Evolutionary conservation across 306 rosid species (phyloP).

Genomic region (Vicia villosa): DNA sequence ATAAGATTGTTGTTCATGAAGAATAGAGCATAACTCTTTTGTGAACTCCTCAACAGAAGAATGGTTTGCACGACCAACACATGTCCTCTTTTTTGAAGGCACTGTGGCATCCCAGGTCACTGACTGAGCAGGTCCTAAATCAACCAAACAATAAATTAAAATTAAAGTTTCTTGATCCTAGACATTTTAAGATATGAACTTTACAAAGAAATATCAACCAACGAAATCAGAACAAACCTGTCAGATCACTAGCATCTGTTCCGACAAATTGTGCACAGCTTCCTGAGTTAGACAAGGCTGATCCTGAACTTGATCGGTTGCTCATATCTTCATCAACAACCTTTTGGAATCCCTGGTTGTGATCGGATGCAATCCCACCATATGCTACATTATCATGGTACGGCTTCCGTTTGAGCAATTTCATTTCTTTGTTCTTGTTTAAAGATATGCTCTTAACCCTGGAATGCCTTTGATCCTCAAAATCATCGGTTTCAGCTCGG

Average conservation of each 20-base stretch:
- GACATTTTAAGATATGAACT: conserved; percentile 25
- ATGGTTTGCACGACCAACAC: conserved; percentile 77
- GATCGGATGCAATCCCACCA: conserved; percentile 54
- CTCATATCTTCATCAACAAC: conserved; percentile 76
- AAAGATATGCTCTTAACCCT: conserved; percentile 68
- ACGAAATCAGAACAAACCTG: conserved; percentile 63
- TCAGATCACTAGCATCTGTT: conserved; percentile 88
- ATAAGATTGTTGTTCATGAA: conserved; percentile 86
- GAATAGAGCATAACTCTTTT: conserved; percentile 85
- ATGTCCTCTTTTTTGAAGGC: conserved; percentile 94
- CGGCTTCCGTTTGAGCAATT: conserved; percentile 72
- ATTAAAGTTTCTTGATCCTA: conserved; percentile 14
- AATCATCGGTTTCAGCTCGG: conserved; percentile 82
- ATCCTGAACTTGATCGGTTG: conserved; percentile 96
- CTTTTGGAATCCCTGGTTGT: conserved; percentile 66
- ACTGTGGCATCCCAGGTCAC: conserved; percentile 85
- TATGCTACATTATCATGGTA: conserved; percentile 50
- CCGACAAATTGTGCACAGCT: conserved; percentile 86
- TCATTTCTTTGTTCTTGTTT: conserved; percentile 77
- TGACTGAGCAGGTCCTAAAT: conserved; percentile 91
- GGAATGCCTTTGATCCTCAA: conserved; percentile 69
- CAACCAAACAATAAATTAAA: conserved; percentile 38
- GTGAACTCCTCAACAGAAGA: conserved; percentile 95
- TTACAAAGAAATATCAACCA: not conserved
- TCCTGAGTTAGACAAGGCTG: conserved; percentile 93